Percentiles rank a stretch among this genome's conserved stretches.
These are phyloP conservation scores for Hortiboletus flavorubellus DNA, from an alignment of 768 basidiomycete genomes.

Conservation along the genomic window DNA sequence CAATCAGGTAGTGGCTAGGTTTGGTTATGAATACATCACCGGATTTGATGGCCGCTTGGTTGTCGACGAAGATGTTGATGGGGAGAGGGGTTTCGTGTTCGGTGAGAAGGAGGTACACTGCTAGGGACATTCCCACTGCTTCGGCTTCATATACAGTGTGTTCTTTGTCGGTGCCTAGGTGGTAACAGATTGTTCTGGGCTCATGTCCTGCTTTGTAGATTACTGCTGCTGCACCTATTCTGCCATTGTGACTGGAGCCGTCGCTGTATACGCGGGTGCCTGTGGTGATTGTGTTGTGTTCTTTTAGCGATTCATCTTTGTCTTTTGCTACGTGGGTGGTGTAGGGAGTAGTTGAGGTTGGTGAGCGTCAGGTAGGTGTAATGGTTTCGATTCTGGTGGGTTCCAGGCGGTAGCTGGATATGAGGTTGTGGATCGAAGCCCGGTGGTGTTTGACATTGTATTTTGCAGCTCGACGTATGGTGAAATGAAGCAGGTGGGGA, in stretches of 20 bases:
- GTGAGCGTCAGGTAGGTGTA: no score
- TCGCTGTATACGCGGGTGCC: not conserved
- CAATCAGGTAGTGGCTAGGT: not conserved
- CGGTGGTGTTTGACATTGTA: no score
- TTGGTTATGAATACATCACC: not conserved
- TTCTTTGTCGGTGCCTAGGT: not conserved
- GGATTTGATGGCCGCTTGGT: constrained; percentile 1
- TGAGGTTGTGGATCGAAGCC: no score
- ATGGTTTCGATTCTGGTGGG: no score
- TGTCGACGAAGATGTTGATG: not conserved
- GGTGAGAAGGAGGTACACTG: not conserved
- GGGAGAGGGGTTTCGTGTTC: not conserved
- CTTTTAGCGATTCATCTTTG: no score
- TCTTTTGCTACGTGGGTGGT: no score
- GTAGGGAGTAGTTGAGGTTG: no score
- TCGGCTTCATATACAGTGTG: not conserved
- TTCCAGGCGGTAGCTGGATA: no score
- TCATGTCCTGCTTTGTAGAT: not conserved
- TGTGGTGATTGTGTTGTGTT: no score
- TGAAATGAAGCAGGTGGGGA: no score
- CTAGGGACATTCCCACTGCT: not conserved
- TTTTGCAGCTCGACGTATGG: no score
- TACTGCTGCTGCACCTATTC: not conserved
- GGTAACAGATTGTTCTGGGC: not conserved
- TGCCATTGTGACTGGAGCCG: not conserved